Evolutionary conservation across 2,329 filamentous ascomycete genomes (phyloP), one percentile per base, ranked within the genome.

Genomic region (Grosmannia clavigera): DNA sequence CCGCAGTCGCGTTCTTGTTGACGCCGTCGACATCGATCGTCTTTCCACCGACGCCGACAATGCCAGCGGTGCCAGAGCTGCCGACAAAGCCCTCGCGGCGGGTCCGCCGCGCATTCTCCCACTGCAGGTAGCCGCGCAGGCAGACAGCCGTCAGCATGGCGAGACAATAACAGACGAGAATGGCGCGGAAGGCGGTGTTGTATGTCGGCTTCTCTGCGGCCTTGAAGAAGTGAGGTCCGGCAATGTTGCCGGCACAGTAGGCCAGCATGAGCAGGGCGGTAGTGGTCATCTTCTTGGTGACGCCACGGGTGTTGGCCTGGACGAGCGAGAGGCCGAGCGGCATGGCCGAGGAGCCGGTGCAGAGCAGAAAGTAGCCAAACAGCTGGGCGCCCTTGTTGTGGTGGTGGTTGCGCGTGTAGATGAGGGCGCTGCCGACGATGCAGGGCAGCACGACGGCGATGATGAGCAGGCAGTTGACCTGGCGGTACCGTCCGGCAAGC

Each of bases 241-340:
- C 71, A 54, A 83, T 81, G 61, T 83, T 83, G 1, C 81, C 81
- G 1, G 74, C 69, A 58, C 80, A 83, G 64, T 82, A 83, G 3
- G 75, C 76, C 11, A 82, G 66, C 63, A 83, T 82, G 4, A 83
- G 68, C 65, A 83, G 65, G 0, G 78, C 78, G 1, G 78, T 82
- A 60, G 82, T 77, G 7, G 80, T 81, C 75, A 81, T 80, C 68
- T 82, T 83, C 72, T 83, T 83, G 38, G 80, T 81, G 25, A 81
- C 77, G 19, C 81, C 81, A 14, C 76, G 74, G 64, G 77, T 80
- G 66, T 83, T 83, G 19, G 78, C 74, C 66, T 80, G 78, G 3
- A 82, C 60, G 43, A 63, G 52, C 0, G 80, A 76, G 69, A 83
- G 74, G 12, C 75, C 74, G 1, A 84, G 73, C 0, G 81, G 81